Percentiles rank a stretch among this genome's conserved stretches.
Evolutionary conservation across 208 protist genomes (phyloP).

Genomic region (Leptomonas seymouri): DNA sequence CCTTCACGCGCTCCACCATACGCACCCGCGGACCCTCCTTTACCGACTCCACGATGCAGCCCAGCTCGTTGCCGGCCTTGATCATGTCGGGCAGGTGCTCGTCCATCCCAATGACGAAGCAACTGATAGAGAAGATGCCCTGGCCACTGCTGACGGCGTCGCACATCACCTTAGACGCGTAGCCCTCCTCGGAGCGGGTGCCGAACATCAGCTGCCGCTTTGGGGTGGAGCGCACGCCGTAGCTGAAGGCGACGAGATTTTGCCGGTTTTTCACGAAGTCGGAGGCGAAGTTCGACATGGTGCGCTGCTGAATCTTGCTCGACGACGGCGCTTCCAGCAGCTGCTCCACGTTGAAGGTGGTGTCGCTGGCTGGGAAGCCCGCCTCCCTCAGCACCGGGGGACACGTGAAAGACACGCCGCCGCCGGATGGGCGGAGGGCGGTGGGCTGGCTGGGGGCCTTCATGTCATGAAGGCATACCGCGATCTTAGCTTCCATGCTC

Average conservation of each 20-base stretch:
- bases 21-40: slow-evolving; percentile 87
- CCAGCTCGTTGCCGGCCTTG: slow-evolving; percentile 79
- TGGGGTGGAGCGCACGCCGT: slow-evolving; percentile 83
- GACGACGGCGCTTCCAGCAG: slow-evolving; percentile 53
- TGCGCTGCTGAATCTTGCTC: slow-evolving; percentile 31
- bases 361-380: slow-evolving; percentile 72
- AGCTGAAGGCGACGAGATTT: slow-evolving; percentile 87
- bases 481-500: slow-evolving; percentile 73
- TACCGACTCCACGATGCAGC: slow-evolving; percentile 85
- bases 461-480: slow-evolving; percentile 71
- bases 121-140: slow-evolving; percentile 72
- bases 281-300: slow-evolving; percentile 42
- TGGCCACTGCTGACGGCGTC: slow-evolving; percentile 54
- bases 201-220: slow-evolving; percentile 87
- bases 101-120: slow-evolving; percentile 72
- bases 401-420: slow-evolving; percentile 57
- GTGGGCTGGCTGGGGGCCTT: slow-evolving; percentile 42
- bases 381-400: slow-evolving; percentile 60
- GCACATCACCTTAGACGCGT: slow-evolving; percentile 68
- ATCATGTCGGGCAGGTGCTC: slow-evolving; percentile 86
- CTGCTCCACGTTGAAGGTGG: slow-evolving; percentile 66
- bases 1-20: slow-evolving; percentile 69
- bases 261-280: slow-evolving; percentile 67
- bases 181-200: slow-evolving; percentile 54
- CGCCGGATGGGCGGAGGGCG: slow-evolving; percentile 47